Percentiles rank a stretch among this genome's conserved stretches.
Evolutionary conservation across 2,329 filamentous ascomycete species (phyloP).

Genomic region (Cercospora sp.): DNA sequence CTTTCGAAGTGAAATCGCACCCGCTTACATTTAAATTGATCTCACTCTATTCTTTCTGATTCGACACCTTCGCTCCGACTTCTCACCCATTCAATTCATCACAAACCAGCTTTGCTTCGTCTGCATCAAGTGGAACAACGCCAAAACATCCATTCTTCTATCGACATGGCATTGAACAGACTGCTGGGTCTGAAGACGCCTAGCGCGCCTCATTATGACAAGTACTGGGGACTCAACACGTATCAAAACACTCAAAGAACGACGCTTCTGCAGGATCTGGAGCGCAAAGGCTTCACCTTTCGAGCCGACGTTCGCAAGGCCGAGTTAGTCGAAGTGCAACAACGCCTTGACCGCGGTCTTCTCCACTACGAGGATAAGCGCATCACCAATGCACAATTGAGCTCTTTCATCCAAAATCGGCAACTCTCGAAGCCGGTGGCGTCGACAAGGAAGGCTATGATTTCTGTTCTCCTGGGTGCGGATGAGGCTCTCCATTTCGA

Average conservation of each 20-base stretch:
- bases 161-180: background rate
- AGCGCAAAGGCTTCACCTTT: background rate
- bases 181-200: background rate
- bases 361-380: conserved; percentile 5
- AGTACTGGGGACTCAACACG: background rate
- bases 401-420: background rate
- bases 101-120: no score
- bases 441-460: background rate
- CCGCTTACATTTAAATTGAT: no score
- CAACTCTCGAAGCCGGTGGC: background rate
- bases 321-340: conserved; percentile 3
- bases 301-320: background rate
- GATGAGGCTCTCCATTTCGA: background rate
- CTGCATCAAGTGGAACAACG: no score
- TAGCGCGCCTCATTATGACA: background rate
- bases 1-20: no score
- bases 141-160: no score
- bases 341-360: conserved; percentile 7
- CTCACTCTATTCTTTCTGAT: no score
- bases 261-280: background rate
- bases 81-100: no score
- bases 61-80: no score
- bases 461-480: background rate
- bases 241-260: background rate
- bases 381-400: background rate